Evolutionary conservation across 2,329 filamentous ascomycete species (phyloP).

Genomic region (Lasiodiplodia sp.): DNA sequence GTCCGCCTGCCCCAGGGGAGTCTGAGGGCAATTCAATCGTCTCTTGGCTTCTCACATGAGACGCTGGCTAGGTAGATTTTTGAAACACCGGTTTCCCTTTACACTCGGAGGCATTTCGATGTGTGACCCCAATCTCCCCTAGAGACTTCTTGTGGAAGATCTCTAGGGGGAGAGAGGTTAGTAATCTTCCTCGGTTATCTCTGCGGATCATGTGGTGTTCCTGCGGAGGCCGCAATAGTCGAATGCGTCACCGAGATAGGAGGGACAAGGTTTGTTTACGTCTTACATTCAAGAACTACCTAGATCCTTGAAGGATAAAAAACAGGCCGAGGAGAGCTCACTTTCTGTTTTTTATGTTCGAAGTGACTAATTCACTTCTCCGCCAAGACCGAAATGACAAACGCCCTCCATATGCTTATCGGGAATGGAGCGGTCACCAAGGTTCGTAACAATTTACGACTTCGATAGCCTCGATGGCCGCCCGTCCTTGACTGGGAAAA

Average conservation of each 20-base stretch:
- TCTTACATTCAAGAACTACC: constrained; percentile 13
- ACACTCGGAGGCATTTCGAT: too few relatives aligned
- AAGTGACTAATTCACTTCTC: constrained; percentile 2
- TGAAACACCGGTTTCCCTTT: too few relatives aligned
- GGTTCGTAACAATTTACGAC: constrained; percentile 10
- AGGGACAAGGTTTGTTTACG: neutral
- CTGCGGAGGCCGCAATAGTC: neutral
- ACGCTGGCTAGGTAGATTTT: too few relatives aligned
- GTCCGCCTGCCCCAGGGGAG: too few relatives aligned
- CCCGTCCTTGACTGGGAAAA: constrained; percentile 9
- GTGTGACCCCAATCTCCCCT: too few relatives aligned
- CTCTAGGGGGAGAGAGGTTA: neutral
- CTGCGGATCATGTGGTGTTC: too few relatives aligned
- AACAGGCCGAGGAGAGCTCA: neutral
- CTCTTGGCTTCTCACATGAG: too few relatives aligned
- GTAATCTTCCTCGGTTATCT: too few relatives aligned
- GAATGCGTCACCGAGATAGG: neutral
- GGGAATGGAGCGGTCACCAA: neutral
- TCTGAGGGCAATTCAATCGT: too few relatives aligned
- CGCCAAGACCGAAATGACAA: neutral
- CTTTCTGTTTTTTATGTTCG: neutral
- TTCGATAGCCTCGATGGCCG: constrained; percentile 5
- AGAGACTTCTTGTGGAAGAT: neutral
- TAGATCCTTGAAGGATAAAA: constrained; percentile 11
- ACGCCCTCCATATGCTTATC: constrained; percentile 16